Conservation (phyloP, 169 alveolate genomes). For the Sarcocystis neurona region DNA sequence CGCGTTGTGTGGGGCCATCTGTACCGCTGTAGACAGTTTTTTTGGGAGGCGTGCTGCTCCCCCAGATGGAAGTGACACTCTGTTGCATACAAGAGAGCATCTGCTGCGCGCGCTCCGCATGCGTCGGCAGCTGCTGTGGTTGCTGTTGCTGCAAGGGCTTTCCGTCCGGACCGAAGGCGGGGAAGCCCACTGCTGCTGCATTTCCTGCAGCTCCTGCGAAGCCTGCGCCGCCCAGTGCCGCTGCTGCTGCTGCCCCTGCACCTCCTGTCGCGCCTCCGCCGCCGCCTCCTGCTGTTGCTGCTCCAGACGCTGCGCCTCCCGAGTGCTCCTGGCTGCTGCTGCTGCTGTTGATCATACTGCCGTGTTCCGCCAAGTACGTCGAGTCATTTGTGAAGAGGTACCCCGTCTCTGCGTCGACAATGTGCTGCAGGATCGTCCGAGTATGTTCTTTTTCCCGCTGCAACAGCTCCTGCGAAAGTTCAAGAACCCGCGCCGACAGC, state of each 20-base stretch:
- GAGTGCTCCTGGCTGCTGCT: too few relatives aligned
- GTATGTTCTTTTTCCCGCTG: slow-evolving; percentile 89
- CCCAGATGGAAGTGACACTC: slow-evolving; percentile 13
- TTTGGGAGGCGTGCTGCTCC: slow-evolving; percentile 24
- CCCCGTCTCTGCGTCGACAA: slow-evolving; percentile 86
- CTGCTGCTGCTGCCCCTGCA: not conserved
- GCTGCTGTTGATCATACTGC: slow-evolving; percentile 71
- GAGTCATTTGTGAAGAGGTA: slow-evolving; percentile 95
- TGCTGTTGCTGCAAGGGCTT: too few relatives aligned
- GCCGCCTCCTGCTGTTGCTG: slow-evolving; percentile 5
- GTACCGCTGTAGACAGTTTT: slow-evolving; percentile 54
- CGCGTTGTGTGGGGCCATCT: not conserved
- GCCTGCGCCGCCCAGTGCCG: not conserved
- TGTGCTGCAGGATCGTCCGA: slow-evolving; percentile 82
- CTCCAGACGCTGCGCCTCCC: too few relatives aligned
- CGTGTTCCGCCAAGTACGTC: slow-evolving; percentile 85
- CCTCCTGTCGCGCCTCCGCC: not conserved
- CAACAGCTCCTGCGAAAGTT: slow-evolving; percentile 79
- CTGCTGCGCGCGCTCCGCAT: slow-evolving; percentile 62
- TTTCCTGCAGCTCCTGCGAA: not conserved
- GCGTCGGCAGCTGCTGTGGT: slow-evolving; percentile 57
- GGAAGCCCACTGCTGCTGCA: too few relatives aligned
- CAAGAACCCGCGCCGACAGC: slow-evolving; percentile 87
- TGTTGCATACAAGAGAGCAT: slow-evolving; percentile 55
- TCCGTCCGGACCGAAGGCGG: slow-evolving; percentile 53